Evolutionary conservation across 2,329 filamentous ascomycete species (phyloP), one percentile per base, ranked within the genome.

Genomic region (Cylindrodendrum hubeiense): DNA sequence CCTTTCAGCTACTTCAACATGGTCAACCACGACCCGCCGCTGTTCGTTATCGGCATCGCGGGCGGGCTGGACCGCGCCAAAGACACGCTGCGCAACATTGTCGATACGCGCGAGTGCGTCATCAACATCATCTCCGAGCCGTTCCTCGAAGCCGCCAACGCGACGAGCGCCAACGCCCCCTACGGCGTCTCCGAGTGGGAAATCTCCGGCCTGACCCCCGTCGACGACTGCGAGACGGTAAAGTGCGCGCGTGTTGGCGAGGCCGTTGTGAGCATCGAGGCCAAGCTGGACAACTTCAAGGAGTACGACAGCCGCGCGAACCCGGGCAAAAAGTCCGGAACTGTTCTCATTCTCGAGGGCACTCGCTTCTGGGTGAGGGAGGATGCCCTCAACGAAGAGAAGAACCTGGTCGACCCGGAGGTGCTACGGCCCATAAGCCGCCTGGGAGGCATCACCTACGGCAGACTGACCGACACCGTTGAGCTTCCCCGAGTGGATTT

Each of bases 1-100:
- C 95, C 94, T 0, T 97, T 96, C 79, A 92, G 89, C 75, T 98
- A 96, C 83, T 94, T 94, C 78, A 91, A 94, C 77, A 80, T 97
- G 67, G 85, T 97, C 70, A 90, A 89, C 78, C 92, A 96, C 77
- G 95, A 98, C 77, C 95, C 95, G 5, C 95, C 95, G 0, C 83
- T 97, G 46, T 97, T 98, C 79, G 86, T 89, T 9, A 82, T 90
- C 28, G 86, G 88, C 46, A 83, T 88, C 75, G 73, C 83, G 5
- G 77, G 79, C 17, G 66, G 79, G 4, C 70, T 85, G 7, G 79
- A 77, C 5, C 79, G 82, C 4, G 89, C 91, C 21, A 98, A 97
- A 79, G 95, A 98, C 79, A 90, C 91, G 39, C 82, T 97, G 58
- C 85, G 84, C 72, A 97, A 97, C 77, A 81, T 98, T 61, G 74